Percentiles rank a stretch among this genome's conserved stretches.
Conservation (phyloP, 2,329 filamentous ascomycete genomes). For the Triangularia verruculosa region DNA sequence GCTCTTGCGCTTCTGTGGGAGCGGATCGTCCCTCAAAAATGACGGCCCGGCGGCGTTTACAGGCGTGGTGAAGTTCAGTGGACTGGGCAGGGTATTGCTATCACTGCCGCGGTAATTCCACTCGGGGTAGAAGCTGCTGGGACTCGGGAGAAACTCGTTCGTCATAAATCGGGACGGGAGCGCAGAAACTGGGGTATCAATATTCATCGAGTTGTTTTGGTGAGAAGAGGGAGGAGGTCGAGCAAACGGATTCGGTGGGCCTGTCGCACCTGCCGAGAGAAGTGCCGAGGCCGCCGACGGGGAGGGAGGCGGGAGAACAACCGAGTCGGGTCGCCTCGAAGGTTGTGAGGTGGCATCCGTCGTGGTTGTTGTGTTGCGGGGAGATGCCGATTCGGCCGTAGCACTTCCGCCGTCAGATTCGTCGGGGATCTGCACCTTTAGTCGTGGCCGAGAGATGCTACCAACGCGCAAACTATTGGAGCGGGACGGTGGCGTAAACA, state of each 20-base stretch:
- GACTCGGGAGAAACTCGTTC: conserved; percentile 83
- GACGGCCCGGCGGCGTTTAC: conserved; percentile 60
- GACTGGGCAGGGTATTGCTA: conserved; percentile 85
- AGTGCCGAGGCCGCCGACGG: conserved; percentile 83
- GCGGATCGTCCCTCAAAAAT: conserved; percentile 56
- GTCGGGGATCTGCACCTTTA: conserved; percentile 94
- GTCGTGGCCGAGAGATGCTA: conserved; percentile 66
- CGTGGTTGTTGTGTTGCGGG: conserved; percentile 53
- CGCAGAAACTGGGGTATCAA: conserved; percentile 88
- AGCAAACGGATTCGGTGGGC: conserved; percentile 93
- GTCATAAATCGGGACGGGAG: conserved; percentile 88
- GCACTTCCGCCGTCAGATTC: conserved; percentile 72
- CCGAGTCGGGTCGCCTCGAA: conserved; percentile 36
- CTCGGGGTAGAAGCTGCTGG: conserved; percentile 87
- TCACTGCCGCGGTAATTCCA: conserved; percentile 75
- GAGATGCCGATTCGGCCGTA: conserved; percentile 67
- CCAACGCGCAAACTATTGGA: conserved; percentile 70
- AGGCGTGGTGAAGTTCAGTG: conserved; percentile 88
- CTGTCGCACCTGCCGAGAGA: conserved; percentile 84
- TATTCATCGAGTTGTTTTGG: conserved; percentile 47
- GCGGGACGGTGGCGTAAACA: conserved; percentile 68
- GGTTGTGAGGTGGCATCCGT: conserved; percentile 57
- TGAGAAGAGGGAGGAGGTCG: conserved; percentile 73
- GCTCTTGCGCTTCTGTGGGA: conserved; percentile 51
- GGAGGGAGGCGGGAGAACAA: conserved; percentile 88